Conservation (phyloP, 192 early-diverging fungal genomes). For the Podochytrium sp. region DNA sequence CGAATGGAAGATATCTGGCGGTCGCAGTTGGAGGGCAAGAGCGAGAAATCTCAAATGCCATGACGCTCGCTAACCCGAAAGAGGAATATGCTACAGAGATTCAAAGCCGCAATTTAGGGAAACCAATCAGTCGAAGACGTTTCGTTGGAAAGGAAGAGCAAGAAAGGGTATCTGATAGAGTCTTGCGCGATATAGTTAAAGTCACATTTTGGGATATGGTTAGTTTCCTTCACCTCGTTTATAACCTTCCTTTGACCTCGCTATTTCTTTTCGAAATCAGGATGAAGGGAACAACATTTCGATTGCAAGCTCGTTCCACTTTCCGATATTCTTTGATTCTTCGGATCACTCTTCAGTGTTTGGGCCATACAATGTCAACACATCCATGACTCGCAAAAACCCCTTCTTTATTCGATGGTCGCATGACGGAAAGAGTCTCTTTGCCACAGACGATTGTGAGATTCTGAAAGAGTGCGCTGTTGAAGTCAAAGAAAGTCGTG, state of each 20-base stretch:
- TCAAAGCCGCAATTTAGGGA: neutral
- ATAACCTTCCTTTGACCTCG: too few relatives aligned
- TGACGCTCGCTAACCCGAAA: conserved; percentile 12
- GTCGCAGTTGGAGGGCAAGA: conserved; percentile 32
- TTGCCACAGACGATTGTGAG: conserved; percentile 28
- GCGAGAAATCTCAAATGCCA: neutral
- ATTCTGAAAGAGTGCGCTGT: conserved; percentile 32
- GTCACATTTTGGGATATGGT: conserved; percentile 36
- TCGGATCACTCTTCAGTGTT: neutral
- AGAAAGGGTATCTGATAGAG: conserved; percentile 18
- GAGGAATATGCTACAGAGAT: neutral
- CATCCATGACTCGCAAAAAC: conserved; percentile 2
- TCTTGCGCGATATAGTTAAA: conserved; percentile 26
- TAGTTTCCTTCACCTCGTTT: too few relatives aligned
- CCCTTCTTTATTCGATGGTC: conserved; percentile 24
- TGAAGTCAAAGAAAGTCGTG: conserved; percentile 17
- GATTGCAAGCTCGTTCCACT: conserved; percentile 9
- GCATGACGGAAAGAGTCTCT: conserved; percentile 20
- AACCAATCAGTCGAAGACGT: neutral
- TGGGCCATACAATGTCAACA: neutral
- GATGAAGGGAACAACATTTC: conserved; percentile 14
- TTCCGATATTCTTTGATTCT: conserved; percentile 27
- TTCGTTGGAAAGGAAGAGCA: neutral
- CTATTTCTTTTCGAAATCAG: neutral
- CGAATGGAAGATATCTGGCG: conserved; percentile 22